Evolutionary conservation across 1,139 yeast genomes (phyloP).

Genomic region (Geotrichum reessii): DNA sequence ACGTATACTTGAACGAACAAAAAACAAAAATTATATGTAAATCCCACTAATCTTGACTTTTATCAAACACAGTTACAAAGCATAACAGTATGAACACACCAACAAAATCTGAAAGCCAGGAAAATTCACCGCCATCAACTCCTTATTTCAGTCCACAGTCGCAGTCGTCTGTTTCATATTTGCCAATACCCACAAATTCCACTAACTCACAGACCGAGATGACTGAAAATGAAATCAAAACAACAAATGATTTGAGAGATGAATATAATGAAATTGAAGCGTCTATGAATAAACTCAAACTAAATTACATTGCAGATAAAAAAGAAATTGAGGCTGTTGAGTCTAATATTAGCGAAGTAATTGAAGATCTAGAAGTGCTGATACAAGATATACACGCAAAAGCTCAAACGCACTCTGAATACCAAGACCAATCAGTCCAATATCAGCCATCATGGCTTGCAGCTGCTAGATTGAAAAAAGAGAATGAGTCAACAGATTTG

Average conservation of each 20-base stretch:
- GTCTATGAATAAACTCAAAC: background rate
- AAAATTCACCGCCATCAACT: background rate
- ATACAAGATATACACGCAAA: background rate
- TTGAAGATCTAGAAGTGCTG: background rate
- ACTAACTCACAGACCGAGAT: background rate
- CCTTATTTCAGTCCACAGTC: background rate
- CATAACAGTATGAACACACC: background rate
- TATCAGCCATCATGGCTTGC: constrained; percentile 2
- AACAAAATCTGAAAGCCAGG: background rate
- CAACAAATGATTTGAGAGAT: background rate
- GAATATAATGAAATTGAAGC: background rate
- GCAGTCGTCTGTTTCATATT: background rate
- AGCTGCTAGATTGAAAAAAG: background rate
- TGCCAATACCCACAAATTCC: background rate
- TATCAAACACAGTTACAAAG: background rate
- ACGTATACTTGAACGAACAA: no score
- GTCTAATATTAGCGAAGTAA: background rate
- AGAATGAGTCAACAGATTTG: constrained; percentile 1
- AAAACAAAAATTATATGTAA: background rate
- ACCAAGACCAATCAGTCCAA: constrained; percentile 5
- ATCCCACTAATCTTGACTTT: background rate
- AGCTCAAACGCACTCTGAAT: background rate
- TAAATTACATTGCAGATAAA: background rate
- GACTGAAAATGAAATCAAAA: background rate
- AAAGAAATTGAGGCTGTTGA: background rate